Evolutionary conservation across 495 filamentous ascomycete genomes (phyloP), one percentile per base, ranked within the genome.

Genomic region (Daldinia concentrica): DNA sequence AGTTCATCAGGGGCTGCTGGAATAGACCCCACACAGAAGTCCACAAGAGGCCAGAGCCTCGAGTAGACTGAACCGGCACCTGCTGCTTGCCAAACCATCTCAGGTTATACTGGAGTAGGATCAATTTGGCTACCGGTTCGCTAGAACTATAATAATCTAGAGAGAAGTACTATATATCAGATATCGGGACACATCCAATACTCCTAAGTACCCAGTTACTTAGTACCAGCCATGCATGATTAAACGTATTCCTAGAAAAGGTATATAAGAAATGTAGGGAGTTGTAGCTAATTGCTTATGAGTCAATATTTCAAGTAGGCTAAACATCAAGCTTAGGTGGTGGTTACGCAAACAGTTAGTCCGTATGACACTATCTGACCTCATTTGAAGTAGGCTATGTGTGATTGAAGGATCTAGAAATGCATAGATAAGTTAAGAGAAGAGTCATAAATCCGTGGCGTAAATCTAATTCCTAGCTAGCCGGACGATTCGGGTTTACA

Each of bases 1-100:
- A 64, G 72, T 64, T 61, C 62, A 51, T 56, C 29, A 60, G 59
- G 59, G 59, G 59, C 64, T 71, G 63, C 67, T 68, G 58, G 72
- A 71, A 68, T 67, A 67, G 63, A 67, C 37, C 57, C 62, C 43
- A 64, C 9, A 22, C 41, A 24, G 50, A 67, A 34, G 41, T 55
- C 39, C 5, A 58, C 62, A 32, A 27, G 30, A 34, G 57, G 36
- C 30, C 15, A 30, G 41, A 60, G 41, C 43, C 51, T 54, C 30
- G 22, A 50, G 54, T 9, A 59, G 37, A 48, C 11, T 22, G 32
- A 26, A 34, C 41, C 27, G 19, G 58, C n/a, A 24, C 36, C 50
- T 65, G n/a, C 41, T 29, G 36, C 6, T 26, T 67, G n/a, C 17
- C 45, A 30, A 59, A 27, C 39, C 34, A 30, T 45, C 27, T 15